Base-by-base conservation (phyloP, 768 basidiomycete genomes). In the Lentinus tigrinus region DNA sequence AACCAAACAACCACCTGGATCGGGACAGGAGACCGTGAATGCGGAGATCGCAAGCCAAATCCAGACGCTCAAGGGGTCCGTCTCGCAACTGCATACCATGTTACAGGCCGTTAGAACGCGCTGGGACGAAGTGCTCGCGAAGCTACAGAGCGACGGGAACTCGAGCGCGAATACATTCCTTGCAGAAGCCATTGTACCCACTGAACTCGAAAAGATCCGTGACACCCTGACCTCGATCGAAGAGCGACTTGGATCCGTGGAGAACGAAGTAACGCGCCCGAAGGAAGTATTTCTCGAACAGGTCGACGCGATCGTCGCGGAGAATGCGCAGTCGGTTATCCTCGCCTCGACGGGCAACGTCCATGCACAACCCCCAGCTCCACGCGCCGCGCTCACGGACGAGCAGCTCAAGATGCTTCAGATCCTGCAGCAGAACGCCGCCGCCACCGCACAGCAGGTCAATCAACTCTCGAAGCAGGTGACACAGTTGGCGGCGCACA, bases 301-400 rank as follows among this genome's bases (percentile, higher is more conserved):
- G 36, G 34, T 61, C 27, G 57, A 66, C 42, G 60, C 44, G n/a
- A 54, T 57, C 39, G 53, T 66, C 23, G 50, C 58, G n/a, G 60
- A 62, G 21, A 61, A 57, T 36, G 46, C 52, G 3, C 49, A 63
- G 40, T 51, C 58, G 11, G 42, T 63, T 28, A 43, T 47, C 17
- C 42, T 61, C 17, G 54, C 52, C 14, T 28, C 62, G 16, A 56
- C 56, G 23, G 59, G 59, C 5, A 21, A 44, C 26, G 60, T 54
- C 4, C 52, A 58, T 37, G 54, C 54, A 34, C 42, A 21, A n/a
- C 53, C 57, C 27, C 57, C 54, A 1, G 27, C 28, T 3, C 55
- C 47, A 2, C 60, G 54, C 24, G 47, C 60, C 24, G 28, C 52
- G n/a, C 47, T 57, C 7, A 57, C 51, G n/a, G 52, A 54, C 39